These are phyloP conservation scores for Canna indica DNA, from an alignment of 176 grass and related monocot genomes.

Conservation along the genomic window DNA sequence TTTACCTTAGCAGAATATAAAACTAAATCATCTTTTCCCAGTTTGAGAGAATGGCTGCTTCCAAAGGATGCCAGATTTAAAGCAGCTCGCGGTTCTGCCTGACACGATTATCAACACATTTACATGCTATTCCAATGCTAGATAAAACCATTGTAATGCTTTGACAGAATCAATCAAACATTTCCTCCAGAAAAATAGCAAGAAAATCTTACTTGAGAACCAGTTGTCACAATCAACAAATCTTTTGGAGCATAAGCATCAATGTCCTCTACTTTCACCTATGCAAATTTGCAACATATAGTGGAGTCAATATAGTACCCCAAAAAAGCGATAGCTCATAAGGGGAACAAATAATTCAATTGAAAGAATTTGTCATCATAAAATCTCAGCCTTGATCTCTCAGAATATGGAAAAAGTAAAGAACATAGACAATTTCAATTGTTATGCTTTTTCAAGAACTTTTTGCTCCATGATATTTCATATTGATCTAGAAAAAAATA, in stretches of 20 bases:
- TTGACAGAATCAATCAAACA: slow-evolving; percentile 4
- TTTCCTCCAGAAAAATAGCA: background rate
- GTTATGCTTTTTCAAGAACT: too few relatives aligned
- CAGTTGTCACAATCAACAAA: slow-evolving; percentile 92
- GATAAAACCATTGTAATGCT: slow-evolving; percentile 17
- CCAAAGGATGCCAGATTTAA: slow-evolving; percentile 98
- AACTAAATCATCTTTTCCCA: slow-evolving; percentile 79
- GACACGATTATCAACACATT: slow-evolving; percentile 25
- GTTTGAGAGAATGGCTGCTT: slow-evolving; percentile 78
- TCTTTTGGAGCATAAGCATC: slow-evolving; percentile 87
- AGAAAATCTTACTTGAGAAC: slow-evolving; percentile 84
- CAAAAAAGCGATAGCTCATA: background rate
- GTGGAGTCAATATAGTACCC: background rate
- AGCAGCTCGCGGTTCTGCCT: slow-evolving; percentile 94
- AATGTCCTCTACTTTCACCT: slow-evolving; percentile 97
- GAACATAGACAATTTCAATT: too few relatives aligned
- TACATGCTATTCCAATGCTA: slow-evolving; percentile 20
- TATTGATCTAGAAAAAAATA: too few relatives aligned
- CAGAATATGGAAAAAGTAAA: background rate
- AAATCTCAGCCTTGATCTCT: background rate
- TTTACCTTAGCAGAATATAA: slow-evolving; percentile 95
- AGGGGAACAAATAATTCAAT: background rate
- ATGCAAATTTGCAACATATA: slow-evolving; percentile 2
- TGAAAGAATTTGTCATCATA: background rate
- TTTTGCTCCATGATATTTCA: too few relatives aligned